Base-by-base conservation (phyloP, 306 rosid genomes). In the Psophocarpus tetragonolobus region DNA sequence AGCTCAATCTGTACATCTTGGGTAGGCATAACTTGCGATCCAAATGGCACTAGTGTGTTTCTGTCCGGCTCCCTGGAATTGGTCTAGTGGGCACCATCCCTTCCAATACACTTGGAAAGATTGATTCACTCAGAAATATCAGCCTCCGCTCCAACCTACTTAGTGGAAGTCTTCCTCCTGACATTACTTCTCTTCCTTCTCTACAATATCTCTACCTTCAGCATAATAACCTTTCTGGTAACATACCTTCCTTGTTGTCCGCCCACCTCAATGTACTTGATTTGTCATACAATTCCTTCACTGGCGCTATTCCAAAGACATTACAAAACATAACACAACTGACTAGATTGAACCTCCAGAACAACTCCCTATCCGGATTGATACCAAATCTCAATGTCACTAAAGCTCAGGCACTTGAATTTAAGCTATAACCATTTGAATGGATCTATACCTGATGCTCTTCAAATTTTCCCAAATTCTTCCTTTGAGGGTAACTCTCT, bases 101-200 rank as follows among this genome's bases (percentile, higher is more conserved):
- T 5, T 36, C 87, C 47, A 73, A 85, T 79, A 94, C 98, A n/a
- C 86, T 94, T 2, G 89, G 98, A 50, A 92, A 80, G 85, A 88
- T 94, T 17, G 88, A 88, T 73, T 86, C 87, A 29, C 93, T 94
- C 12, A 80, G 20, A 70, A 53, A 29, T 74, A 87, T 94, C 60
- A 94, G 98, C 86, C 97, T 94, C 27, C 91, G 96, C 8, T 88
- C 96, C 44, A 94, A 94, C 85, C 90, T 88, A 70, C 97, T 94
- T 21, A 42, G 21, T 53, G 98, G 98, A 69, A 81, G 48, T 76
- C 82, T 94, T 67, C 97, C 97, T 23, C 57, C 76, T 2, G 98
- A 92, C 85, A 84, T 94, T 54, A 74, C 95, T 71, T 92, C 97
- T 63, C 93, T 94, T 74, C 90, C 96, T 44, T 82, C 91, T 14